These are phyloP conservation scores for Xylariaceae sp. DNA, from an alignment of 2,329 filamentous ascomycete species.

Conservation along the genomic window DNA sequence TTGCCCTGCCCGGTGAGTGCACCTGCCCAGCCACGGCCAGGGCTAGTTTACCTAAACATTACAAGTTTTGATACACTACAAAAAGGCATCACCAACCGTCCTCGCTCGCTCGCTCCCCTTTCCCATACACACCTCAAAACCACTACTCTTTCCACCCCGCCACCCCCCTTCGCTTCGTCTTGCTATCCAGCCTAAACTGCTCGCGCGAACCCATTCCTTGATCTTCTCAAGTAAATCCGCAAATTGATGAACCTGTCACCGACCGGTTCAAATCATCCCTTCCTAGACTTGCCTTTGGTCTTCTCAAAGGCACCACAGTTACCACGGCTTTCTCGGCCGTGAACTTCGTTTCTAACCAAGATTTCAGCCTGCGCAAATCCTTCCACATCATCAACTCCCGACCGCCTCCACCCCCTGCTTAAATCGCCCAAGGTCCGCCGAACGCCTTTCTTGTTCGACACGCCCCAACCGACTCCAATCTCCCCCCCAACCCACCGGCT, in stretches of 20 bases:
- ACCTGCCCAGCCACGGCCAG: no score
- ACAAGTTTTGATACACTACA: conserved; percentile 15
- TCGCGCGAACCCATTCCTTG: not conserved
- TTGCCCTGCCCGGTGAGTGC: no score
- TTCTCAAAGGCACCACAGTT: conserved; percentile 64
- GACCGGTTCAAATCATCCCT: conserved; percentile 1
- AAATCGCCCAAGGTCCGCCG: conserved; percentile 55
- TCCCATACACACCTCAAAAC: not conserved
- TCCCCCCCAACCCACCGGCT: conserved; percentile 78
- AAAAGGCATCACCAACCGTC: conserved; percentile 6
- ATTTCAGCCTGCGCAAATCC: conserved; percentile 71
- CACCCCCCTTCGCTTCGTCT: no score
- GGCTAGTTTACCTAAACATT: not conserved
- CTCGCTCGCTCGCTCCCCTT: not conserved
- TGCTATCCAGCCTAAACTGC: not conserved
- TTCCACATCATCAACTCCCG: conserved; percentile 71
- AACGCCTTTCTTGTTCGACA: conserved; percentile 59
- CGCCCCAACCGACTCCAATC: conserved; percentile 56
- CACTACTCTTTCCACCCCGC: no score
- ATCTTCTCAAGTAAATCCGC: not conserved
- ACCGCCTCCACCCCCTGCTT: conserved; percentile 62
- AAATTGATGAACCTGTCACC: conserved; percentile 16
- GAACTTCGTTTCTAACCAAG: conserved; percentile 69
- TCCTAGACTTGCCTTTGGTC: conserved; percentile 67
- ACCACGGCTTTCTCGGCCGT: conserved; percentile 71